Conservation (phyloP, 2,329 filamentous ascomycete genomes). For the Beauveria sp. region DNA sequence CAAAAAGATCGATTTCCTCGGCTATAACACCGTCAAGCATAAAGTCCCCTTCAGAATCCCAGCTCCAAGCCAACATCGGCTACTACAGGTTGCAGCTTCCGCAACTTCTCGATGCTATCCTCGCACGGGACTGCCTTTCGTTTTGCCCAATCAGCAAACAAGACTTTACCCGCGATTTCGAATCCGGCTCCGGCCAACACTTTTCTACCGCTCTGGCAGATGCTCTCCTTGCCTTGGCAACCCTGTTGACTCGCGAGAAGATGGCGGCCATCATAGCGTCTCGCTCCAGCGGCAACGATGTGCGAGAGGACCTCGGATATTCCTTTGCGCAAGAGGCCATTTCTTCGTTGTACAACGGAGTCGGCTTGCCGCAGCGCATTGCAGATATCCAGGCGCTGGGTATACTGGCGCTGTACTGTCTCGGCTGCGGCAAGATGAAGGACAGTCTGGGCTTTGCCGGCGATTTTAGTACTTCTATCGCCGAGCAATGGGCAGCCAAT, state of each 20-base stretch:
- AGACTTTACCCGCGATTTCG: background rate
- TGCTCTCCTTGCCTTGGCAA: background rate
- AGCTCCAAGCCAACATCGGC: background rate
- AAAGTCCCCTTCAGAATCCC: background rate
- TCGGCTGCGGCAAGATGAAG: background rate
- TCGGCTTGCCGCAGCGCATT: background rate
- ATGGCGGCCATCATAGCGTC: background rate
- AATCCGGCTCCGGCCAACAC: background rate
- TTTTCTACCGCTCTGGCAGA: background rate
- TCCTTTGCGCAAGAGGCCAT: background rate
- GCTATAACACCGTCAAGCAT: background rate
- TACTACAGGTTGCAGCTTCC: slow-evolving; percentile 1
- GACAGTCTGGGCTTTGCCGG: background rate
- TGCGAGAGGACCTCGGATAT: background rate
- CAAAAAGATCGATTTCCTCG: background rate
- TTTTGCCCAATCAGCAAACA: background rate
- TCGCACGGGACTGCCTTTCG: background rate
- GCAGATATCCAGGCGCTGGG: slow-evolving; percentile 4
- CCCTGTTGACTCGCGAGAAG: background rate
- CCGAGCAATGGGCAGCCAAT: background rate
- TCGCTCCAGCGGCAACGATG: too few species aligned
- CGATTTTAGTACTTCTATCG: background rate
- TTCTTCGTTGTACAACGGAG: background rate
- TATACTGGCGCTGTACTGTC: background rate
- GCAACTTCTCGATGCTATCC: background rate